Evolutionary conservation across 2,329 filamentous ascomycete genomes (phyloP).

Genomic region (Coniella lustricola): DNA sequence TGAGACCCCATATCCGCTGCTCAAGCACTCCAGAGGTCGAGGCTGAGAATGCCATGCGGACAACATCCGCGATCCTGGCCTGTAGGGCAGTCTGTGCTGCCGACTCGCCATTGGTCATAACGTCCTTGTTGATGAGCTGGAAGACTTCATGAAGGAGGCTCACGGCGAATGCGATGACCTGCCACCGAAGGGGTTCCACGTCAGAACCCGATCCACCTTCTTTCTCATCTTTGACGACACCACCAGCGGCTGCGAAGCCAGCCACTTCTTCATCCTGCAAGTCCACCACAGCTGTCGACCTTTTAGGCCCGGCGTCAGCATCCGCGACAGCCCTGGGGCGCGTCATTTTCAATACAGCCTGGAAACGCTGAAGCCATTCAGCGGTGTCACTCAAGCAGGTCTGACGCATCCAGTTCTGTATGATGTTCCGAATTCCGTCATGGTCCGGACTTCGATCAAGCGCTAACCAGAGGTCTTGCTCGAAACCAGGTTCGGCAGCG

Average conservation of each 20-base stretch:
- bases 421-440: slow-evolving; percentile 74
- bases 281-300: slow-evolving; percentile 57
- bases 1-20: slow-evolving; percentile 81
- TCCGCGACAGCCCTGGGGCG: slow-evolving; percentile 58
- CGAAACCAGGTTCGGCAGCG: slow-evolving; percentile 69
- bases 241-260: slow-evolving; percentile 76
- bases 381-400: slow-evolving; percentile 73
- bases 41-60: slow-evolving; percentile 94
- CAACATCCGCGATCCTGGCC: slow-evolving; percentile 79
- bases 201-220: slow-evolving; percentile 47
- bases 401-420: slow-evolving; percentile 89
- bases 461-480: slow-evolving; percentile 86
- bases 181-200: slow-evolving; percentile 89
- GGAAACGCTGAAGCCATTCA: slow-evolving; percentile 83
- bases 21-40: slow-evolving; percentile 91
- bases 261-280: slow-evolving; percentile 94
- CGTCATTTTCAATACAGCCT: slow-evolving; percentile 83
- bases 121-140: slow-evolving; percentile 68
- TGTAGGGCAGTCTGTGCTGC: slow-evolving; percentile 73
- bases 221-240: slow-evolving; percentile 52
- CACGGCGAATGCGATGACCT: slow-evolving; percentile 91
- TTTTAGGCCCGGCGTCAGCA: slow-evolving; percentile 29
- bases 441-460: slow-evolving; percentile 73
- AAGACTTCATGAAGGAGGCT: slow-evolving; percentile 80
- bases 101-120: slow-evolving; percentile 70